These are phyloP conservation scores for Medicago arabica DNA, from an alignment of 306 rosid species.

Conservation along the genomic window DNA sequence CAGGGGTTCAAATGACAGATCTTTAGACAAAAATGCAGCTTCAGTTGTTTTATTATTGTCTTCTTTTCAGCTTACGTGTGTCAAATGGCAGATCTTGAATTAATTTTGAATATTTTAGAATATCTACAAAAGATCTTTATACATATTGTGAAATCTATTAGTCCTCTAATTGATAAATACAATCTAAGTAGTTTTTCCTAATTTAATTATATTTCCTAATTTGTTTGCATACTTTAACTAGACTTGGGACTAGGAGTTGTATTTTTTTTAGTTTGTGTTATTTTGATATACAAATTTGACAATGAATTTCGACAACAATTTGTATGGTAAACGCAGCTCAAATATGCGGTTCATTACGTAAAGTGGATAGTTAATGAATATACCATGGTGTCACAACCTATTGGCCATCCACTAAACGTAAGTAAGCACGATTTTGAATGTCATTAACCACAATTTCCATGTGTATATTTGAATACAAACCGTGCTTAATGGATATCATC, in stretches of 20 bases:
- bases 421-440: neutral
- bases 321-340: neutral
- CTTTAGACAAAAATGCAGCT: neutral
- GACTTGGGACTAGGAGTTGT: neutral
- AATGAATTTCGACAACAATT: neutral
- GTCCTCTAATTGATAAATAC: slow-evolving; percentile 2
- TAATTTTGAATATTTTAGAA: neutral
- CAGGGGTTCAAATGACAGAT: neutral
- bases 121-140: neutral
- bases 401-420: neutral
- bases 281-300: neutral
- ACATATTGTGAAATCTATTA: slow-evolving; percentile 1
- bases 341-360: neutral
- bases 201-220: slow-evolving; percentile 5
- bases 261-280: neutral
- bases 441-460: neutral
- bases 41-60: neutral
- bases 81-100: no score
- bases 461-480: neutral
- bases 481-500: no score
- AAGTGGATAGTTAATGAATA: neutral
- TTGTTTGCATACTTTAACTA: neutral
- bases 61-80: no score
- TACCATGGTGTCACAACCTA: neutral
- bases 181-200: slow-evolving; percentile 5